Conservation (phyloP, 306 rosid species). For the Cicer arietinum region DNA sequence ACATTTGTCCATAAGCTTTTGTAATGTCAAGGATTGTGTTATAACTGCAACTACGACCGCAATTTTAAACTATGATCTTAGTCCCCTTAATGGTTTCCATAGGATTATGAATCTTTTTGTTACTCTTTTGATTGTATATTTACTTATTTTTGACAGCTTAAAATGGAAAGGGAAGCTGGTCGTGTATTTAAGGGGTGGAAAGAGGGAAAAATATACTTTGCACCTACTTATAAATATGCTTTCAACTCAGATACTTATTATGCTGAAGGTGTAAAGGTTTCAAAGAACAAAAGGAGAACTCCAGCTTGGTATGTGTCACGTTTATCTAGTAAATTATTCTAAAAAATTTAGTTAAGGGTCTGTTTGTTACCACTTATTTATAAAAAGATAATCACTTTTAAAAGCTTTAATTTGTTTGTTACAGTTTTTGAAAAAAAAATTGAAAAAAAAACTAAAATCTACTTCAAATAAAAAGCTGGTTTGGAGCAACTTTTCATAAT, state of each 20-base stretch:
- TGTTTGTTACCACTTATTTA: too few species aligned
- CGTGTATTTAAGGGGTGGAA: constrained; percentile 88
- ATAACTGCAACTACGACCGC: not conserved
- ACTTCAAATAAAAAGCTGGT: too few species aligned
- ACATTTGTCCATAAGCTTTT: not conserved
- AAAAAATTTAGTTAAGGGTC: too few species aligned
- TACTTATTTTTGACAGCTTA: constrained; percentile 63
- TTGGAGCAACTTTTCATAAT: too few species aligned
- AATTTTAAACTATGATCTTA: not conserved
- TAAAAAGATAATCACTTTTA: too few species aligned
- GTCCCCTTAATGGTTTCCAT: not conserved
- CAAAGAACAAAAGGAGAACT: constrained; percentile 88
- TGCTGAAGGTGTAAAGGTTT: constrained; percentile 66
- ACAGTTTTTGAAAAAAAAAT: too few species aligned
- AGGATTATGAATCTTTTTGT: not conserved
- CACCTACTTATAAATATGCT: constrained; percentile 95
- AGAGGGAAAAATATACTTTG: constrained; percentile 89
- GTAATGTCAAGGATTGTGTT: not conserved
- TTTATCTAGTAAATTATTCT: too few species aligned
- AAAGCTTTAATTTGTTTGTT: too few species aligned
- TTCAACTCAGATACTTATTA: constrained; percentile 83
- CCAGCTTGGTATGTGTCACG: constrained; percentile 83
- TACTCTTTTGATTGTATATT: constrained; percentile 12
- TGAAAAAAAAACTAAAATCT: too few species aligned
- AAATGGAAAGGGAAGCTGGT: constrained; percentile 91